phyloP scores from a whole-genome alignment of 805 yeast genomes.

The Komagataella ulmi region DNA sequence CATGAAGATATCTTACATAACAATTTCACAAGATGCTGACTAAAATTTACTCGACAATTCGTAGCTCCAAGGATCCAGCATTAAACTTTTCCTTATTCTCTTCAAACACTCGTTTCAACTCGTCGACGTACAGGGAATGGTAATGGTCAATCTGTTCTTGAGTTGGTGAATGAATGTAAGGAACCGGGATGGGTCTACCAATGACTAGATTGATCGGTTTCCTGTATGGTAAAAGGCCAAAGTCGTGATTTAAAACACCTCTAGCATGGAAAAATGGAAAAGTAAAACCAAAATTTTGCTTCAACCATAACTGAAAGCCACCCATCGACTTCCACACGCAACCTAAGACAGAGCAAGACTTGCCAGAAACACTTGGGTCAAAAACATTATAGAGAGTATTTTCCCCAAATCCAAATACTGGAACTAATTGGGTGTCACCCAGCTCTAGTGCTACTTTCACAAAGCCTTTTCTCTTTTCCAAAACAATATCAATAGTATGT shows the following conservation, averaged over 20 bases:
- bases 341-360: constrained; percentile 1
- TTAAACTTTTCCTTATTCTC: constrained; percentile 47
- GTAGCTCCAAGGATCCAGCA: constrained; percentile 32
- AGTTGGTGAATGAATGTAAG: constrained; percentile 28
- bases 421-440: constrained; percentile 73
- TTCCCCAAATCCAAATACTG: constrained; percentile 87
- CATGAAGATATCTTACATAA: background rate
- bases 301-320: constrained; percentile 59
- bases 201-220: constrained; percentile 65
- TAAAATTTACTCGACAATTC: constrained; percentile 25
- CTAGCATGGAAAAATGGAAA: constrained; percentile 86
- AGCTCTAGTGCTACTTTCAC: constrained; percentile 72
- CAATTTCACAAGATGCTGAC: background rate
- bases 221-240: constrained; percentile 81
- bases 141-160: constrained; percentile 47
- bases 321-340: constrained; percentile 25
- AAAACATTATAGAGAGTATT: constrained; percentile 39
- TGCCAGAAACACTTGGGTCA: constrained; percentile 15
- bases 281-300: constrained; percentile 65
- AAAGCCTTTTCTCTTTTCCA: constrained; percentile 77
- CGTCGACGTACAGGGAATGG: constrained; percentile 58
- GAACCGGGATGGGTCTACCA: constrained; percentile 55
- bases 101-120: constrained; percentile 48
- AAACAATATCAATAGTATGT: constrained; percentile 52
- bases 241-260: constrained; percentile 85